phyloP scores from a whole-genome alignment of 768 basidiomycete genomes.

The Boletales sp. region DNA sequence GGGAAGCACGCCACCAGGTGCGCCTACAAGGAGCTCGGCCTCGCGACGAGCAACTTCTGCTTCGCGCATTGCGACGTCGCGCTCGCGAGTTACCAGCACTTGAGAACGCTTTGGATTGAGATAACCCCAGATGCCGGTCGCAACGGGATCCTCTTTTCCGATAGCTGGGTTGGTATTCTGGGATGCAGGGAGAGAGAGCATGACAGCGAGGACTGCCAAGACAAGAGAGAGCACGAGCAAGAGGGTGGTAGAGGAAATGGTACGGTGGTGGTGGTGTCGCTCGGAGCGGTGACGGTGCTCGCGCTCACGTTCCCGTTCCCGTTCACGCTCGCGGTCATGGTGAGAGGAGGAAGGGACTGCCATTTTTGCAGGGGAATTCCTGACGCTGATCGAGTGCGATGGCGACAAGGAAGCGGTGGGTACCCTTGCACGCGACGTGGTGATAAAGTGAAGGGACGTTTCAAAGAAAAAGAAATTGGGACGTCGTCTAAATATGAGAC shows the following conservation, averaged over 20 bases:
- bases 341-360: slow-evolving; percentile 85
- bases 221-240: slow-evolving; percentile 83
- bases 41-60: slow-evolving; percentile 88
- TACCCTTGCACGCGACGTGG: slow-evolving; percentile 64
- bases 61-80: slow-evolving; percentile 76
- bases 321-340: slow-evolving; percentile 52
- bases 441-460: slow-evolving; percentile 28
- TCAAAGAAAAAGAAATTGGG: not conserved
- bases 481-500: slow-evolving; percentile 18
- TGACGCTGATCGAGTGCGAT: slow-evolving; percentile 58
- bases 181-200: slow-evolving; percentile 78
- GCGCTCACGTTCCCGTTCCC: slow-evolving; percentile 53
- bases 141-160: slow-evolving; percentile 35
- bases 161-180: slow-evolving; percentile 29
- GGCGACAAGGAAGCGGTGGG: slow-evolving; percentile 78
- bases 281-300: slow-evolving; percentile 56
- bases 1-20: slow-evolving; percentile 75
- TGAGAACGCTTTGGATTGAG: slow-evolving; percentile 82
- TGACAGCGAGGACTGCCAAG: slow-evolving; percentile 83
- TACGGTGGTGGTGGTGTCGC: slow-evolving; percentile 74
- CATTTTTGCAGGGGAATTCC: slow-evolving; percentile 51
- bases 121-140: slow-evolving; percentile 63
- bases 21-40: slow-evolving; percentile 78
- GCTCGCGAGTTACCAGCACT: slow-evolving; percentile 74
- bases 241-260: slow-evolving; percentile 86